Evolutionary conservation across 768 basidiomycete species (phyloP).

Genomic region (Agaricus bisporus): DNA sequence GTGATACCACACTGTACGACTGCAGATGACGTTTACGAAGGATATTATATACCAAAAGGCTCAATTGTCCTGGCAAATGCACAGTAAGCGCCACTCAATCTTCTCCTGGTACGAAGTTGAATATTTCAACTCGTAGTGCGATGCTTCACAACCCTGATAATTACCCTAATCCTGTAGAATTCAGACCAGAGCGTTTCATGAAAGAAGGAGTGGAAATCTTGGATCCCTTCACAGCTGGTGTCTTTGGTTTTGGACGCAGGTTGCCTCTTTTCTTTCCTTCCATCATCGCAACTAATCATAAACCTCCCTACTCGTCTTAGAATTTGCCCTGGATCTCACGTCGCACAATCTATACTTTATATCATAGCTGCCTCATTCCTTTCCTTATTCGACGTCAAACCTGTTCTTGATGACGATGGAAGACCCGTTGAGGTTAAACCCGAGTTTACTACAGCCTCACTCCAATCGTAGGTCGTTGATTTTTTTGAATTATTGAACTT

Average conservation of each 20-base stretch:
- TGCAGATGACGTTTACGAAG: conserved; percentile 7
- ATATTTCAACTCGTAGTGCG: conserved; percentile 13
- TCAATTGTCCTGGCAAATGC: conserved; percentile 7
- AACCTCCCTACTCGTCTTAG: background rate
- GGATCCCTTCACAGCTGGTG: conserved; percentile 7
- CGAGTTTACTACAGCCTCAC: background rate
- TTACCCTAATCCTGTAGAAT: conserved; percentile 25
- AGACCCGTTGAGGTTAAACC: background rate
- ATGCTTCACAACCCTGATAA: conserved; percentile 26
- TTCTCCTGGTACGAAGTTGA: no score
- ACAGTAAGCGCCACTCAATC: background rate
- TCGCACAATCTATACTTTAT: background rate
- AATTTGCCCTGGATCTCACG: conserved; percentile 2
- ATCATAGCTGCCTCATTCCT: conserved; percentile 5
- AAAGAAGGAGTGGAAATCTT: conserved; percentile 11
- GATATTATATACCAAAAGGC: conserved; percentile 11
- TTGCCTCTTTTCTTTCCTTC: background rate
- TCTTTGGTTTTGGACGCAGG: conserved; percentile 19
- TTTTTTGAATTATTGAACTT: no score
- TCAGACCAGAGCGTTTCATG: conserved; percentile 24
- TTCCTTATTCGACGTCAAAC: conserved; percentile 14
- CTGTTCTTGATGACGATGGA: background rate
- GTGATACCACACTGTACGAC: conserved; percentile 4
- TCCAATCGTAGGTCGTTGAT: background rate
- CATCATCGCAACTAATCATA: background rate